These are phyloP conservation scores for Pinus taeda DNA, from an alignment of 75 land plant genomes.

Conservation along the genomic window DNA sequence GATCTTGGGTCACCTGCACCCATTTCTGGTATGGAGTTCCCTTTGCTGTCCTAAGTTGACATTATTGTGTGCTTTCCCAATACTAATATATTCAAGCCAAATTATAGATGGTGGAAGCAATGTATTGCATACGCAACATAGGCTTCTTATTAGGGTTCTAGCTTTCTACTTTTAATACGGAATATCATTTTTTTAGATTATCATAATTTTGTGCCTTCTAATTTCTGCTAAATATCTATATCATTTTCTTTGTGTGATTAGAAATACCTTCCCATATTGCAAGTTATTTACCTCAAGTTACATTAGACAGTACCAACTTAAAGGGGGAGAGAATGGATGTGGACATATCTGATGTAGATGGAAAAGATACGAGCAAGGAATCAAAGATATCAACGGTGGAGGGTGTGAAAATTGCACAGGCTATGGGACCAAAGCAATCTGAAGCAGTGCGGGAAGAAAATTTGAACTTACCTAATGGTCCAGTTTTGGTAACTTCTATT, in stretches of 20 bases:
- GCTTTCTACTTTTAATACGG: neutral
- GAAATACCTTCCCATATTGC: slow-evolving; percentile 30
- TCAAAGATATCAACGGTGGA: neutral
- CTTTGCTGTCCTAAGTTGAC: neutral
- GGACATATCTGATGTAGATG: slow-evolving; percentile 1
- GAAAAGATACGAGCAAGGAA: neutral
- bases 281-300: slow-evolving; percentile 18
- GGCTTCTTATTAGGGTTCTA: neutral
- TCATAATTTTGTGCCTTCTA: neutral
- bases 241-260: neutral
- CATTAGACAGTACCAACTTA: slow-evolving; percentile 10
- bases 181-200: neutral
- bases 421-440: neutral
- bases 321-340: neutral
- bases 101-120: neutral
- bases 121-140: neutral
- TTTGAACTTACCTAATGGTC: neutral
- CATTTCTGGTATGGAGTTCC: slow-evolving; percentile 37
- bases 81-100: neutral
- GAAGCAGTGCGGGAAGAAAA: no score
- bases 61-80: neutral
- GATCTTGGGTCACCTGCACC: slow-evolving; percentile 71
- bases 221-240: neutral
- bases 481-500: neutral
- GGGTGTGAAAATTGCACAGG: neutral